Evolutionary conservation across 1,139 yeast genomes (phyloP).

Genomic region (Waltiozyma sp.): DNA sequence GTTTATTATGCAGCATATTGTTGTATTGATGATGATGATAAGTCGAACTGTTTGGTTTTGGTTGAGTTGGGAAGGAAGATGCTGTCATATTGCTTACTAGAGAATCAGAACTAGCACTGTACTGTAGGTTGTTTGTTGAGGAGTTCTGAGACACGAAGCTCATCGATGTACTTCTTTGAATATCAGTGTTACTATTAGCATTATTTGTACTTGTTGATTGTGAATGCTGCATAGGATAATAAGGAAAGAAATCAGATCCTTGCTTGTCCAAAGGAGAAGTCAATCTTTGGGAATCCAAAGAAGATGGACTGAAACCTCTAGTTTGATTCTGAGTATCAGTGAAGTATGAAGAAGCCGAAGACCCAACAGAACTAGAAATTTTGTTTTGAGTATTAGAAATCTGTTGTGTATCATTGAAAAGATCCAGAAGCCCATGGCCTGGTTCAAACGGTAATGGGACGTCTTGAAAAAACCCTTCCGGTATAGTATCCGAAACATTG

Average conservation of each 20-base stretch:
- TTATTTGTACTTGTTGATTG: neutral
- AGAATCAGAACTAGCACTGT: neutral
- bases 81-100: neutral
- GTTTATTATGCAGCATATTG: conserved; percentile 12
- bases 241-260: conserved; percentile 5
- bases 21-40: conserved; percentile 11
- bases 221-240: conserved; percentile 3
- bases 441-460: conserved; percentile 23
- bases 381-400: neutral
- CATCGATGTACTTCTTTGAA: neutral
- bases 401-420: conserved; percentile 16
- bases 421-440: conserved; percentile 31
- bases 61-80: neutral
- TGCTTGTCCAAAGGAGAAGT: neutral
- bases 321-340: conserved; percentile 3
- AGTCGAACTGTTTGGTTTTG: no score
- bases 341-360: conserved; percentile 1
- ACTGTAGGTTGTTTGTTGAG: neutral
- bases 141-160: neutral
- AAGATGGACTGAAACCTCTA: conserved; percentile 2
- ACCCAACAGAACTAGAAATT: neutral
- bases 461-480: conserved; percentile 20
- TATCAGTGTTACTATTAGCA: neutral
- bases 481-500: conserved; percentile 18
- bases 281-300: neutral